Percentiles rank a stretch among this genome's conserved stretches.
Conservation (phyloP, 306 rosid genomes). For the Begonia masoniana region DNA sequence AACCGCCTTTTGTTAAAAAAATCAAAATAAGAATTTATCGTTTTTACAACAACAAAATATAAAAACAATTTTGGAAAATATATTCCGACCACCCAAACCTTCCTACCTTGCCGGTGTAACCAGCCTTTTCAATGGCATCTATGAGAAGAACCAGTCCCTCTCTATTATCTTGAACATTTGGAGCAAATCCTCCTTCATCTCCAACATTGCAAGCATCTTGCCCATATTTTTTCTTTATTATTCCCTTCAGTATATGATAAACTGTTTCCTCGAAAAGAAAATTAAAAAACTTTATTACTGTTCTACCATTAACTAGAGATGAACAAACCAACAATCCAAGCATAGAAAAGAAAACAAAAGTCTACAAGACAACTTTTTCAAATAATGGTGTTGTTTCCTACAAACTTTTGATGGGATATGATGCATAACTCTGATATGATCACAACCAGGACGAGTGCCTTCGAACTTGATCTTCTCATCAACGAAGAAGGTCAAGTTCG, state of each 20-base stretch:
- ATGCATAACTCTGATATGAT: too few relatives aligned
- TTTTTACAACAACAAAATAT: too few relatives aligned
- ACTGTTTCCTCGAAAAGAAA: constrained; percentile 29
- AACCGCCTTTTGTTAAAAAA: too few relatives aligned
- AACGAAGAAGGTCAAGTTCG: too few relatives aligned
- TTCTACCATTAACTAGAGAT: neutral
- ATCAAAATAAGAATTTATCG: too few relatives aligned
- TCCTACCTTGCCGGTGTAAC: constrained; percentile 89
- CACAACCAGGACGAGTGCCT: too few relatives aligned
- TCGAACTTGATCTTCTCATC: too few relatives aligned
- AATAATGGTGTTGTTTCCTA: too few relatives aligned
- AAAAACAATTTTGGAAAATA: neutral
- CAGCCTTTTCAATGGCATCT: constrained; percentile 96
- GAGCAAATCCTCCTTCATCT: constrained; percentile 99
- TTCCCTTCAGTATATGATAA: constrained; percentile 79
- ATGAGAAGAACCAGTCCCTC: constrained; percentile 88
- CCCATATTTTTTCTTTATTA: constrained; percentile 89
- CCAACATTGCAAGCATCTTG: constrained; percentile 99
- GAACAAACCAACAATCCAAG: neutral
- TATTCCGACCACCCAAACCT: neutral
- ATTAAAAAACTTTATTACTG: neutral
- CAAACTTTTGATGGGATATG: too few relatives aligned
- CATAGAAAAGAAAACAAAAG: neutral
- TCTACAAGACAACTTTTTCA: too few relatives aligned
- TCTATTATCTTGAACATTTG: constrained; percentile 92